Conservation (phyloP, 306 rosid species). For the Castanea crenata region DNA sequence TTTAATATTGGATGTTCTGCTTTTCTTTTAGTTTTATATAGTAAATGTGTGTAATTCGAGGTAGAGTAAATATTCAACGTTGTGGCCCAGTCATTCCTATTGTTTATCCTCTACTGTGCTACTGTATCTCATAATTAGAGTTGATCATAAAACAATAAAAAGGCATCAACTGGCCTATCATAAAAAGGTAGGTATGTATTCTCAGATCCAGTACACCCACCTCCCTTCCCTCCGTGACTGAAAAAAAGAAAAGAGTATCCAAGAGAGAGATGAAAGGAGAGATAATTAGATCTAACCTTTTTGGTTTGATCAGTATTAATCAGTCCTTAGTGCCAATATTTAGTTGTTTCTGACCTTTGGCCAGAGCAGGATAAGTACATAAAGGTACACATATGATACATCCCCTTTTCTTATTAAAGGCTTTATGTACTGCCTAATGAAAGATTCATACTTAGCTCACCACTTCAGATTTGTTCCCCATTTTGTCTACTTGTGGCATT, state of each 20-base stretch:
- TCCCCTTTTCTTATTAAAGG: conserved; percentile 10
- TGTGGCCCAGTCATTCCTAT: neutral
- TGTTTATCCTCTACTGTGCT: neutral
- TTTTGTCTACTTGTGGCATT: conserved; percentile 16
- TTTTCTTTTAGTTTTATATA: neutral
- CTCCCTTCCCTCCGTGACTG: no score
- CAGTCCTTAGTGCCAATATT: conserved; percentile 29
- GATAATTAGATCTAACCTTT: neutral
- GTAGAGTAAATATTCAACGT: neutral
- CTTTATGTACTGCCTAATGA: conserved; percentile 7
- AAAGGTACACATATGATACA: conserved; percentile 11
- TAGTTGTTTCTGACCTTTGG: conserved; percentile 28
- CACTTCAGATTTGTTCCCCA: conserved; percentile 2
- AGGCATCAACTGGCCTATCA: neutral
- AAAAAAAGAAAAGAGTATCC: neutral
- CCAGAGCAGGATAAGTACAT: conserved; percentile 10
- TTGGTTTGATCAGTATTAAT: neutral
- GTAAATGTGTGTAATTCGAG: neutral
- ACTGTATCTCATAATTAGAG: neutral
- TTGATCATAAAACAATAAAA: neutral
- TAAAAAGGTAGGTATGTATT: neutral
- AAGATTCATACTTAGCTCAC: conserved; percentile 4
- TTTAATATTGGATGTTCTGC: neutral
- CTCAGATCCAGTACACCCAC: no score
- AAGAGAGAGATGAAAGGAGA: neutral